These are phyloP conservation scores for Paraphoma sp. DNA, from an alignment of 2,329 filamentous ascomycete genomes.

Conservation along the genomic window DNA sequence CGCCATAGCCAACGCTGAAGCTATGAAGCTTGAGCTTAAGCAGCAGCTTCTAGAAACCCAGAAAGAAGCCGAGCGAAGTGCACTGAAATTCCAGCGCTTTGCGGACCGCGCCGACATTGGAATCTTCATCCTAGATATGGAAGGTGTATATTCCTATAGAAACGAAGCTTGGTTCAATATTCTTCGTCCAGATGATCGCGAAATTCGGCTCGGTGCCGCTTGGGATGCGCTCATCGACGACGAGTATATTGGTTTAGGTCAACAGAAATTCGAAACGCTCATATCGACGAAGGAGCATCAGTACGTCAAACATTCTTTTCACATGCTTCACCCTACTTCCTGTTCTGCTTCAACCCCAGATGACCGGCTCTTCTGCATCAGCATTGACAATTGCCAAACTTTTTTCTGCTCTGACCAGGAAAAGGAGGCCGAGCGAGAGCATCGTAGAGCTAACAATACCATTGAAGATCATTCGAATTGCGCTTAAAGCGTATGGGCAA, in stretches of 20 bases:
- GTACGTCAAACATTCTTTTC: slow-evolving; percentile 3
- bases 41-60: slow-evolving; percentile 17
- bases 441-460: neutral
- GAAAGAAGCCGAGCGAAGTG: slow-evolving; percentile 35
- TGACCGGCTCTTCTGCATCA: neutral
- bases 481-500: slow-evolving; percentile 46
- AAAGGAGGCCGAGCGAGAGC: neutral
- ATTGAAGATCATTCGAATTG: slow-evolving; percentile 42
- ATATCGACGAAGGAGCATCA: slow-evolving; percentile 24
- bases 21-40: slow-evolving; percentile 7
- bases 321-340: neutral
- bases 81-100: slow-evolving; percentile 43
- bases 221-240: slow-evolving; percentile 28
- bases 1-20: slow-evolving; percentile 30
- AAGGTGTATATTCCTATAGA: slow-evolving; percentile 44
- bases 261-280: slow-evolving; percentile 21
- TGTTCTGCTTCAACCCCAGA: neutral
- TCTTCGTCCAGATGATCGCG: slow-evolving; percentile 20
- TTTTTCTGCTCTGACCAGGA: neutral
- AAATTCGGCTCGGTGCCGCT: slow-evolving; percentile 21
- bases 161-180: slow-evolving; percentile 51
- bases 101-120: slow-evolving; percentile 44
- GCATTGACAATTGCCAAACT: neutral
- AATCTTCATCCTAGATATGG: slow-evolving; percentile 45
- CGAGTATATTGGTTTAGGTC: slow-evolving; percentile 13